phyloP scores from a whole-genome alignment of 148 eudicot species.

The Diospyros kaki region DNA sequence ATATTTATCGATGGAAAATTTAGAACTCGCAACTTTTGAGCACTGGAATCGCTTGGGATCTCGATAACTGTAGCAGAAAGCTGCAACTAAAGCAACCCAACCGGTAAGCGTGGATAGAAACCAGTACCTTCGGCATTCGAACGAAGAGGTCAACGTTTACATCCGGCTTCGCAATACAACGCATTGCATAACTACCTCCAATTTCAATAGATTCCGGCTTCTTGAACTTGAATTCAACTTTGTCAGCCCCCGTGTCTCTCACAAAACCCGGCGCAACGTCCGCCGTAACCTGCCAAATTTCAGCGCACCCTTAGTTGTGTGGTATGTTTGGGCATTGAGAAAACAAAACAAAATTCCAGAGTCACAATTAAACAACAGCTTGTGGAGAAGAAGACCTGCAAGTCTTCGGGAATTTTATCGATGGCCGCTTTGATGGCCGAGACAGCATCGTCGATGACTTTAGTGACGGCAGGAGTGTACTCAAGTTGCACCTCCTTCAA shows the following conservation, averaged over 20 bases:
- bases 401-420: slow-evolving; percentile 48
- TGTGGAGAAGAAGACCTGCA: slow-evolving; percentile 33
- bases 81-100: neutral
- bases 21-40: neutral
- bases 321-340: neutral
- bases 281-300: slow-evolving; percentile 54
- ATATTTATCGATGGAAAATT: no score
- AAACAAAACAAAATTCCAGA: neutral
- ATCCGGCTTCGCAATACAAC: slow-evolving; percentile 63
- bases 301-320: neutral
- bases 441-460: slow-evolving; percentile 41
- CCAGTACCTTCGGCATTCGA: slow-evolving; percentile 78
- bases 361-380: neutral
- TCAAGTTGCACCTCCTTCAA: slow-evolving; percentile 66
- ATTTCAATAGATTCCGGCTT: slow-evolving; percentile 59
- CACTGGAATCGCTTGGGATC: neutral
- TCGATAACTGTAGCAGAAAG: neutral
- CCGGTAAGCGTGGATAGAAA: neutral
- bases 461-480: slow-evolving; percentile 50
- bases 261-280: slow-evolving; percentile 73
- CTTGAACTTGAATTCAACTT: slow-evolving; percentile 82
- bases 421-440: slow-evolving; percentile 48
- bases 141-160: slow-evolving; percentile 69
- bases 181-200: slow-evolving; percentile 76
- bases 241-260: slow-evolving; percentile 80